Base-by-base conservation (phyloP, 495 filamentous ascomycete genomes). In the Durotheca rogersii region DNA sequence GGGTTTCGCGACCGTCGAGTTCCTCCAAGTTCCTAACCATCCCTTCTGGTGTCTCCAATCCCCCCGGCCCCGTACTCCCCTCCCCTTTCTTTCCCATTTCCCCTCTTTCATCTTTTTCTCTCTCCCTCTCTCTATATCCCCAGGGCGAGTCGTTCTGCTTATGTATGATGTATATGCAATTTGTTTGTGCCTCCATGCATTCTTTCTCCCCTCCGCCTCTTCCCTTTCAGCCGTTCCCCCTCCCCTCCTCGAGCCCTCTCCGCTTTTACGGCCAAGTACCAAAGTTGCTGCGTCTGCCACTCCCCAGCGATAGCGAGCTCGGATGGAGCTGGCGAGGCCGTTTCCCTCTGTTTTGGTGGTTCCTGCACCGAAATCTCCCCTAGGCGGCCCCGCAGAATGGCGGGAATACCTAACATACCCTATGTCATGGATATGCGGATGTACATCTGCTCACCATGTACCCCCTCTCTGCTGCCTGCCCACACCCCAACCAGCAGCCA, bases 131-230 rank as follows among this genome's bases (percentile, higher is more conserved):
- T 56, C 43, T 47, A 47, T 44, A 53, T 53, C 47, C 47, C 52
- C 50, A 41, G n/a, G n/a, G n/a, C n/a, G n/a, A n/a, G 52, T 47
- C 20, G 48, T 55, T 60, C 50, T 65, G 47, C 37, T 42, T 20
- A 60, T 50, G 47, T 57, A 47, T 58, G 49, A 37, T 58, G 39
- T 35, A 33, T 55, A 35, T 63, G 57, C n/a, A 63, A 56, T 56
- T 62, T 66, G 55, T 62, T 62, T 61, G 65, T 66, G 62, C 62
- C 61, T 58, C 54, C 54, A 44, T 44, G 56, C 40, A 33, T 52
- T 47, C 53, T 61, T 61, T 53, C 56, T 58, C 55, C 44, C 31
- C 61, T 60, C 59, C 61, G 63, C 67, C 60, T 65, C 56, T 50
- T 45, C 51, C n/a, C n/a, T n/a, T n/a, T n/a, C n/a, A n/a, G n/a